Conservation (phyloP, 345 rosid genomes). For the Excoecaria cochinchinensis region DNA sequence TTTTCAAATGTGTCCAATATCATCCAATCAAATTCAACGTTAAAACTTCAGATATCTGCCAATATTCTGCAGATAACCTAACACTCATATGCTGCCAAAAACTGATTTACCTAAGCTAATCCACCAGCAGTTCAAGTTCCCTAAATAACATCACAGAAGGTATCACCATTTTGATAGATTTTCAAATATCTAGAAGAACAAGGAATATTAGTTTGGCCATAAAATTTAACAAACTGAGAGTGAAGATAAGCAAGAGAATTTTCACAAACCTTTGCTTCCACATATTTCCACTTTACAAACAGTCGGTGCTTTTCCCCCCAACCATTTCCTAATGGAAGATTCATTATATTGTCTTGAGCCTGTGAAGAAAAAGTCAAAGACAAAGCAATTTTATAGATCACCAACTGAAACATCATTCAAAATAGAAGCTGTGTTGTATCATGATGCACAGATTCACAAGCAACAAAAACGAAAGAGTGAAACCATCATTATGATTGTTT, state of each 20-base stretch:
- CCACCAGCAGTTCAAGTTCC: neutral
- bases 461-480: neutral
- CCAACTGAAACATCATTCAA: constrained; percentile 6
- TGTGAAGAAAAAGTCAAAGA: constrained; percentile 35
- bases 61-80: neutral
- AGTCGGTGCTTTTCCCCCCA: constrained; percentile 95
- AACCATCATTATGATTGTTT: neutral
- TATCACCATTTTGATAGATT: neutral
- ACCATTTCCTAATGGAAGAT: constrained; percentile 83
- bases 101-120: neutral
- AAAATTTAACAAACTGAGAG: neutral
- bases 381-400: constrained; percentile 15
- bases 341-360: constrained; percentile 95
- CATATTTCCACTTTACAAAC: constrained; percentile 89
- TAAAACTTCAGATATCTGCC: neutral
- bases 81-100: neutral
- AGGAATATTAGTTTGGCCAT: neutral
- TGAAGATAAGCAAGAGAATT: constrained; percentile 7
- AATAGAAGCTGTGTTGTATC: neutral
- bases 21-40: neutral
- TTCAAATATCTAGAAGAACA: constrained; percentile 2
- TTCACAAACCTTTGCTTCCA: constrained; percentile 76
- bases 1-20: neutral
- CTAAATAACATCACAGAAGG: neutral
- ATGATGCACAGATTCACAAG: neutral